Evolutionary conservation across 2,329 filamentous ascomycete genomes (phyloP).

Genomic region (Cladobotryum protrusum): DNA sequence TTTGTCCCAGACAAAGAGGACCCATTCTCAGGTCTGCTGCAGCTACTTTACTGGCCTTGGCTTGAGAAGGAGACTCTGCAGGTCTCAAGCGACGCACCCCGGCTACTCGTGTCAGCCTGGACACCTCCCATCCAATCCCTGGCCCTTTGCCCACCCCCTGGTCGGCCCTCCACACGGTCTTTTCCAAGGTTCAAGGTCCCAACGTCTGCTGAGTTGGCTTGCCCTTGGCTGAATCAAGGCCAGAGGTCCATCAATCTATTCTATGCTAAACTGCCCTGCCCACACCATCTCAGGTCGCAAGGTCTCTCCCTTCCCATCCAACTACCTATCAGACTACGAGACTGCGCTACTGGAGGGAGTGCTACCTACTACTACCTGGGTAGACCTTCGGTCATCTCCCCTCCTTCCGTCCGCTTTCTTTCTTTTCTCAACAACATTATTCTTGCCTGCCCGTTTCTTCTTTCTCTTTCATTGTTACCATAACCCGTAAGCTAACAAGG

Average conservation of each 20-base stretch:
- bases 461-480: background rate
- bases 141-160: conserved; percentile 9
- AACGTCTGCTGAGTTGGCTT: conserved; percentile 13
- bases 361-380: background rate
- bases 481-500: background rate
- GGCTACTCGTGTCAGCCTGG: conserved; percentile 13
- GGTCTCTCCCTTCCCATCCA: conserved; percentile 11
- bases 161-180: conserved; percentile 17
- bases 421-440: conserved; percentile 13
- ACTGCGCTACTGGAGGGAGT: conserved; percentile 9
- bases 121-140: conserved; percentile 12
- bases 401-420: conserved; percentile 12
- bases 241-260: conserved; percentile 6
- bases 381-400: conserved; percentile 15
- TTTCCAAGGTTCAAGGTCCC: conserved; percentile 12
- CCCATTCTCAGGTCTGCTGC: background rate
- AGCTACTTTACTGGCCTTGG: background rate
- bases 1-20: too few species aligned
- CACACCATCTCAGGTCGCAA: conserved; percentile 2
- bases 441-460: background rate
- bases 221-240: conserved; percentile 15
- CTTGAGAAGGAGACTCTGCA: conserved; percentile 12
- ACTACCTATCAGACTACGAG: conserved; percentile 11
- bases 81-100: conserved; percentile 5
- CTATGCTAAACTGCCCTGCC: conserved; percentile 5